These are phyloP conservation scores for Syzygium syzygioides DNA, from an alignment of 441 rosid species.

Conservation along the genomic window DNA sequence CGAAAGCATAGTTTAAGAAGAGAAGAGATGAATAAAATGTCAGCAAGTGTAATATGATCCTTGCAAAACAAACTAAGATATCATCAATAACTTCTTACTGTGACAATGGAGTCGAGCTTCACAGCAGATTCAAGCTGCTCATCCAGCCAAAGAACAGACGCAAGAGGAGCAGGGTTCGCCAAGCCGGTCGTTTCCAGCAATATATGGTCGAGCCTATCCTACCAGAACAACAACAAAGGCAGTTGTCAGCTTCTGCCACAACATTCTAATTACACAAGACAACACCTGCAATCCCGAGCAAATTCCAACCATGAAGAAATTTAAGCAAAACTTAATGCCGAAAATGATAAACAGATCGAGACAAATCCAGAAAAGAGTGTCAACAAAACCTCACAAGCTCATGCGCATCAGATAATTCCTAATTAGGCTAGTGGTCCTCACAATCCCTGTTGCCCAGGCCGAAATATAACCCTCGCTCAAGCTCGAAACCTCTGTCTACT, in stretches of 20 bases:
- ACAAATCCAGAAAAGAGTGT: not conserved
- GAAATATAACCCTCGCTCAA: not conserved
- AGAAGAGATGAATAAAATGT: not conserved
- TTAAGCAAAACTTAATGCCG: not conserved
- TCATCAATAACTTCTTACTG: slow-evolving; percentile 30
- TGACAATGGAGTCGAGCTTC: slow-evolving; percentile 87
- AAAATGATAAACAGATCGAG: not conserved
- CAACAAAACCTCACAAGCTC: not conserved
- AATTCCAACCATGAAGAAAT: not conserved
- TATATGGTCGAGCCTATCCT: slow-evolving; percentile 79
- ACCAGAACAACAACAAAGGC: slow-evolving; percentile 6
- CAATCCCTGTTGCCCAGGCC: not conserved
- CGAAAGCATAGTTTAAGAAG: not conserved
- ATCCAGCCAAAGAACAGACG: slow-evolving; percentile 95
- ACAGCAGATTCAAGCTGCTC: slow-evolving; percentile 85
- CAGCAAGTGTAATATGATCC: not conserved
- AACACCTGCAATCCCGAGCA: not conserved
- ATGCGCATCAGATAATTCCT: not conserved
- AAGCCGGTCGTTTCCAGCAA: slow-evolving; percentile 91
- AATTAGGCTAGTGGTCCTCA: not conserved
- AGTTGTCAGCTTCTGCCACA: not conserved
- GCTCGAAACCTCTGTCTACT: not conserved
- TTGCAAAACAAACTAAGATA: not conserved
- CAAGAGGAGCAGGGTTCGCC: slow-evolving; percentile 94
- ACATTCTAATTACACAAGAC: not conserved